Evolutionary conservation across 2,329 filamentous ascomycete genomes (phyloP).

Genomic region (Clonostachys rhizophaga): DNA sequence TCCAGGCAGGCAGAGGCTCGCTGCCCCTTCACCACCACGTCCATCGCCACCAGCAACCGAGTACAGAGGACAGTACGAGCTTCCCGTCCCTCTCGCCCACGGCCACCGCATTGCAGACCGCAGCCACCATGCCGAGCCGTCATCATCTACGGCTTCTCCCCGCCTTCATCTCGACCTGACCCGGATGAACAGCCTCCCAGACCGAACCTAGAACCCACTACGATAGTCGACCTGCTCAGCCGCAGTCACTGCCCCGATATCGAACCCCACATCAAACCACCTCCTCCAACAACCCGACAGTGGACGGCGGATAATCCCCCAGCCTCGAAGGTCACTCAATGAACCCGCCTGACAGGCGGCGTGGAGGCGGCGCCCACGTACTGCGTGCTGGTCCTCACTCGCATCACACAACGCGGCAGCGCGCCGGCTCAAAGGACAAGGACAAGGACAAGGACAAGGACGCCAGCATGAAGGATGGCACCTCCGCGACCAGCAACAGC

Average conservation of each 20-base stretch:
- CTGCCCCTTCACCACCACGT: too few relatives aligned
- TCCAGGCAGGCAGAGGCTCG: too few relatives aligned
- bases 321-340: conserved; percentile 14
- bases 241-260: too few relatives aligned
- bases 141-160: conserved; percentile 14
- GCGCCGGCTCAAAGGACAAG: background rate
- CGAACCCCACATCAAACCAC: background rate
- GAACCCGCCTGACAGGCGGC: conserved; percentile 39
- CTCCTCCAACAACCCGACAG: too few relatives aligned
- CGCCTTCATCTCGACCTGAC: conserved; percentile 6
- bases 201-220: conserved; percentile 6
- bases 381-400: conserved; percentile 10
- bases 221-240: conserved; percentile 1
- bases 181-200: conserved; percentile 5
- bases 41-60: too few relatives aligned
- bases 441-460: conserved; percentile 1
- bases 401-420: conserved; percentile 7
- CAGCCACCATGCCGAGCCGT: conserved; percentile 10
- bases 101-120: background rate
- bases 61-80: too few relatives aligned
- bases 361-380: conserved; percentile 18
- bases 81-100: too few relatives aligned
- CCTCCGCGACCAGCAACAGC: conserved; percentile 11
- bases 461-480: conserved; percentile 15
- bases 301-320: too few relatives aligned